Conservation (phyloP, 306 rosid genomes). For the Carpinus fangiana region DNA sequence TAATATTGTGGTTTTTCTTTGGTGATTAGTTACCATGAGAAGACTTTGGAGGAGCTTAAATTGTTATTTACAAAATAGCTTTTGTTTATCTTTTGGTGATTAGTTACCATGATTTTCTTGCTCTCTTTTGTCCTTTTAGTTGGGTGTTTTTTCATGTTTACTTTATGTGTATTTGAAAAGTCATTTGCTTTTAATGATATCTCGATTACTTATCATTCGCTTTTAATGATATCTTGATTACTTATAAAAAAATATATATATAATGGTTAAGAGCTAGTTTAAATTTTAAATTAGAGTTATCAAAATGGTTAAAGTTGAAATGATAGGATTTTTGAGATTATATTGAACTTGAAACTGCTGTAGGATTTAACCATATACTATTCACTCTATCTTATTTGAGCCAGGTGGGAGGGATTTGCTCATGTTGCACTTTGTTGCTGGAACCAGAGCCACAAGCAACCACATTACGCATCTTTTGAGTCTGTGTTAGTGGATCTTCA, state of each 20-base stretch:
- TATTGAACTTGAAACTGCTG: neutral
- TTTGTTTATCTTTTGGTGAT: no score
- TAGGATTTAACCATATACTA: neutral
- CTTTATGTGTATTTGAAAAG: no score
- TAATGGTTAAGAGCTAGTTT: neutral
- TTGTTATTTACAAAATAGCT: no score
- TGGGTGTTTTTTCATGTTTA: no score
- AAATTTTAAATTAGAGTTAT: neutral
- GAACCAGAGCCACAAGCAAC: conserved; percentile 43
- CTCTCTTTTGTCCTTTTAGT: no score
- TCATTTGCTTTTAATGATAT: no score
- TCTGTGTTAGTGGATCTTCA: conserved; percentile 37
- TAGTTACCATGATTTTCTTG: no score
- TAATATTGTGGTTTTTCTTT: neutral
- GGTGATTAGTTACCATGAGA: no score
- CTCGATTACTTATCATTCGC: no score
- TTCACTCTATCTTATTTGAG: conserved; percentile 21
- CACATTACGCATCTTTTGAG: conserved; percentile 24
- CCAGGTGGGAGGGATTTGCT: conserved; percentile 88
- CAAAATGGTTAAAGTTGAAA: neutral
- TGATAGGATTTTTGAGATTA: neutral
- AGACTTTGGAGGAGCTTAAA: no score
- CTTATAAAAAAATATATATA: no score
- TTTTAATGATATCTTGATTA: no score
- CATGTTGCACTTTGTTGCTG: conserved; percentile 69